Evolutionary conservation across 23 red algal species (phyloP).

Genomic region (Gracilariopsis chorda): DNA sequence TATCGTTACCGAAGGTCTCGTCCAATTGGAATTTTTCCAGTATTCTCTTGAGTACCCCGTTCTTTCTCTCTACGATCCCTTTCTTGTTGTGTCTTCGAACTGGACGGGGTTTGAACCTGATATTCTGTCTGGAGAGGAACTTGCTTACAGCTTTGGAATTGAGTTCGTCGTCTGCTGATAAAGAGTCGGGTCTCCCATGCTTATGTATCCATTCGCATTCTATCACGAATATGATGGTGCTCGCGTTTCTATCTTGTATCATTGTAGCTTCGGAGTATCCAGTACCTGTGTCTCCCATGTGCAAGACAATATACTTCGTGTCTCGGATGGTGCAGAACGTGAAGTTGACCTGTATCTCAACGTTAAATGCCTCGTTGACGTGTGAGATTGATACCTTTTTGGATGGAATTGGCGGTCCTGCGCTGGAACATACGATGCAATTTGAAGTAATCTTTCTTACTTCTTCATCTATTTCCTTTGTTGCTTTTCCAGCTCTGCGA

Average conservation of each 20-base stretch:
- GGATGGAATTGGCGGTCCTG: too few relatives aligned
- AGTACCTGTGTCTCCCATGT: background rate
- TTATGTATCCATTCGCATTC: background rate
- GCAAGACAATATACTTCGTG: background rate
- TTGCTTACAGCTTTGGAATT: background rate
- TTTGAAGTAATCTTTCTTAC: too few relatives aligned
- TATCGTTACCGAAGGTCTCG: too few relatives aligned
- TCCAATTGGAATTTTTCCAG: background rate
- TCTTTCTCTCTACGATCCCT: conserved; percentile 7
- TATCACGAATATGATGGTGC: background rate
- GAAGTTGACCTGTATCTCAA: too few relatives aligned
- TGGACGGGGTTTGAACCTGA: background rate
- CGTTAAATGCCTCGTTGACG: too few relatives aligned
- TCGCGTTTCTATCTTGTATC: background rate
- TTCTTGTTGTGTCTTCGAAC: background rate
- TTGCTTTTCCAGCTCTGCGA: too few relatives aligned
- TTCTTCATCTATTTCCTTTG: too few relatives aligned
- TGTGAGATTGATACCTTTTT: too few relatives aligned
- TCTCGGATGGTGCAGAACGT: too few relatives aligned
- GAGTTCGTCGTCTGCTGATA: background rate
- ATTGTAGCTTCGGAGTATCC: background rate
- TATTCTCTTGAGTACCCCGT: background rate
- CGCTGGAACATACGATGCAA: too few relatives aligned
- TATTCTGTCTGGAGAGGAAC: background rate
- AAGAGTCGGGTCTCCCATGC: background rate